Evolutionary conservation across 1,284 basidiomycete genomes (phyloP), one percentile per base, ranked within the genome.

Genomic region (Ustilago bromivora): DNA sequence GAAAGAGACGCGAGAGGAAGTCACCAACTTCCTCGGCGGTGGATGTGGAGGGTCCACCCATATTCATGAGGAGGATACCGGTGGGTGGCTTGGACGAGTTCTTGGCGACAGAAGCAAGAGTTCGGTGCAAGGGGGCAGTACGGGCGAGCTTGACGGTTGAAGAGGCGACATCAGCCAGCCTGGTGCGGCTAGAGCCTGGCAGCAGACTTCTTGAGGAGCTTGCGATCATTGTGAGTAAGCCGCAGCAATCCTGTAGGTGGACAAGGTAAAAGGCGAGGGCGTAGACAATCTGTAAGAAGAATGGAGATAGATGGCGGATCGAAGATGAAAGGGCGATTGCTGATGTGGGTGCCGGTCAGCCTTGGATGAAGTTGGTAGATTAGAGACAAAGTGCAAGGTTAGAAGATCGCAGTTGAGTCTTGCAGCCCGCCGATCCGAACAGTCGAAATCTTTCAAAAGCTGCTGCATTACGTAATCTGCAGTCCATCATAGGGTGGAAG

Each of bases 61-160:
- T 98, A 88, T 98, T 99, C 88, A 99, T 89, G 92, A 99, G 94
- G 38, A 99, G 93, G 69, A 99, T 90, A 46, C 93, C 96, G 93
- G 85, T 88, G 6, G 83, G 83, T 28, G 68, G 68, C 57, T 69
- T 78, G 57, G 38, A 49, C 23, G 32, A 11, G 49, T 35, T 69
- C 43, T 57, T 68, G 19, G 69, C 65, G 9, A 32, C 65, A n/a
- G 66, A 63, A n/a, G 76, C 72, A 15, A 75, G 62, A 3, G 55
- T 63, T 17, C 76, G 68, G 3, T 41, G 49, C 55, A 66, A 53
- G 15, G 67, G 57, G n/a, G 36, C 23, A 11, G 41, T n/a, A 15
- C 57, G 61, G 31, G 35, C 61, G n/a, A 66, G 57, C 56, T 59
- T 65, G 38, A 40, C 51, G 2, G 61, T n/a, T 15, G 55, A 35